These are phyloP conservation scores for Chlorokybus atmophyticus DNA, from an alignment of 139 green algal species.

Conservation along the genomic window DNA sequence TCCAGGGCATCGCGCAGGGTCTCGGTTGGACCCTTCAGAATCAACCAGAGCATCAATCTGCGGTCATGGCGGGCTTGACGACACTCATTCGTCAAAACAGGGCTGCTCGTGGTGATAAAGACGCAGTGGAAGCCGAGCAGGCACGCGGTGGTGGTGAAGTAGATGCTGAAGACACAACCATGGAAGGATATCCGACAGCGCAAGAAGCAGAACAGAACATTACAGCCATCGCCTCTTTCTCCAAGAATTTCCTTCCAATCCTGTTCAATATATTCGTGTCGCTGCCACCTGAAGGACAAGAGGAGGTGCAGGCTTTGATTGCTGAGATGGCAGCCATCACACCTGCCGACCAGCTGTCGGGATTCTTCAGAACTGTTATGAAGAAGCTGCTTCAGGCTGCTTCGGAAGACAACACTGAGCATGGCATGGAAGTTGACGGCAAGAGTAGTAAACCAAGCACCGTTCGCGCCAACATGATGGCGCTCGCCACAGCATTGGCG, in stretches of 20 bases:
- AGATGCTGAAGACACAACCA: too few relatives aligned
- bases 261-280: constrained; percentile 70
- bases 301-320: constrained; percentile 36
- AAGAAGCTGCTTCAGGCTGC: constrained; percentile 50
- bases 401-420: background rate
- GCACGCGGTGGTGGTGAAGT: too few relatives aligned
- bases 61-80: too few relatives aligned
- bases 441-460: constrained; percentile 4
- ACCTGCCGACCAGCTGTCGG: constrained; percentile 25
- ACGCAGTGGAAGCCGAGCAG: constrained; percentile 9
- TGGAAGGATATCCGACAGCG: too few relatives aligned
- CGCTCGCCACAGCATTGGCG: constrained; percentile 58
- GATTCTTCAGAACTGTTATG: constrained; percentile 55
- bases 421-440: too few relatives aligned
- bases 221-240: constrained; percentile 36
- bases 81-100: constrained; percentile 1
- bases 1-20: constrained; percentile 11
- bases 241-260: constrained; percentile 67
- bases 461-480: constrained; percentile 64
- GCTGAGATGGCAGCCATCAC: constrained; percentile 46
- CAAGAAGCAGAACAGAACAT: constrained; percentile 33
- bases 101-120: background rate
- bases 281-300: constrained; percentile 33
- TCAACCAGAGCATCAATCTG: too few relatives aligned
- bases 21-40: too few relatives aligned